Conservation (phyloP, 2,329 filamentous ascomycete species). For the Fusarium phyllophilum region DNA sequence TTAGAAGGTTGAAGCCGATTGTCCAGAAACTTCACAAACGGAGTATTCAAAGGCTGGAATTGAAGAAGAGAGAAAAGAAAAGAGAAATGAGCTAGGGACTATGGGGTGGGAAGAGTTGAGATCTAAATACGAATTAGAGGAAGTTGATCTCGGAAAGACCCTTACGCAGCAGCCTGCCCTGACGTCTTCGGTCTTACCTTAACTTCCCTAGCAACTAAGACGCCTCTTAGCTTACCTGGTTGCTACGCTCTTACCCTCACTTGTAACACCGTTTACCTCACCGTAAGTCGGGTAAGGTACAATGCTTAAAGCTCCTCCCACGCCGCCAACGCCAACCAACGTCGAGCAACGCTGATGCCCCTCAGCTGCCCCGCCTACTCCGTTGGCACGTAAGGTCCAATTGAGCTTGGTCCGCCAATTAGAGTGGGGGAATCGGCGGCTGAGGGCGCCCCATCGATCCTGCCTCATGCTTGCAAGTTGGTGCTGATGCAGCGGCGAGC, state of each 20-base stretch:
- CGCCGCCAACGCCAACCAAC: slow-evolving; percentile 25
- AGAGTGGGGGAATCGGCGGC: slow-evolving; percentile 3
- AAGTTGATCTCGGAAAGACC: slow-evolving; percentile 33
- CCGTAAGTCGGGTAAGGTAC: slow-evolving; percentile 25
- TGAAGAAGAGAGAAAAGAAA: slow-evolving; percentile 14
- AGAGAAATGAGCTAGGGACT: slow-evolving; percentile 15
- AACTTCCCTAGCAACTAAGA: slow-evolving; percentile 19
- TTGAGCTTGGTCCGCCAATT: slow-evolving; percentile 31
- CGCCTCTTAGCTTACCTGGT: slow-evolving; percentile 13
- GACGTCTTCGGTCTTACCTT: slow-evolving; percentile 12
- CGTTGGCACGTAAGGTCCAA: slow-evolving; percentile 11
- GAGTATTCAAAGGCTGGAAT: slow-evolving; percentile 10
- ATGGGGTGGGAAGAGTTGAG: slow-evolving; percentile 27
- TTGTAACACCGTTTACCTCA: slow-evolving; percentile 28
- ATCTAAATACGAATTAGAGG: slow-evolving; percentile 35
- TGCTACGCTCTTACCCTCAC: slow-evolving; percentile 17
- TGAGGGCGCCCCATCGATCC: slow-evolving; percentile 23
- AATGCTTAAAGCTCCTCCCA: slow-evolving; percentile 39
- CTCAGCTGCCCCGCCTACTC: slow-evolving; percentile 45
- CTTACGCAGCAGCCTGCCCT: slow-evolving; percentile 26
- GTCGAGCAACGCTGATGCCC: slow-evolving; percentile 34
- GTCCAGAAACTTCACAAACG: neutral
- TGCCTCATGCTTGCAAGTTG: slow-evolving; percentile 22
- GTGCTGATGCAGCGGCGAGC: slow-evolving; percentile 28
- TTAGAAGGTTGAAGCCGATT: slow-evolving; percentile 11